A percentile compares a stretch with the other conserved stretches of the same genome.
Evolutionary conservation across 2,329 filamentous ascomycete genomes (phyloP).

Genomic region (Colletotrichum destructivum): DNA sequence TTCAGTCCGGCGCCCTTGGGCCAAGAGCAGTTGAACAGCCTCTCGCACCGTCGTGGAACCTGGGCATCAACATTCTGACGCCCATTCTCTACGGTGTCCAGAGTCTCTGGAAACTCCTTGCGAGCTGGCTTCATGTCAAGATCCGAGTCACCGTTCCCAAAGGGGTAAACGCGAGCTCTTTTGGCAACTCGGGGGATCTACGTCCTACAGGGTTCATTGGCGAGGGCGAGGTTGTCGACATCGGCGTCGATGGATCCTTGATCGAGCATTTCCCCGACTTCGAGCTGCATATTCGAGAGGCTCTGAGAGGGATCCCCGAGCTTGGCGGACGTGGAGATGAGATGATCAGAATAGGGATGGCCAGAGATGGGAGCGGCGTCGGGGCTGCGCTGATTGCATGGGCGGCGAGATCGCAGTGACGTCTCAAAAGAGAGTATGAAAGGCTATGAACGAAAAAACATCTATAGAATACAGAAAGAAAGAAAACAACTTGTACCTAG

Average conservation of each 20-base stretch:
- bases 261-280: conserved; percentile 82
- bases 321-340: conserved; percentile 74
- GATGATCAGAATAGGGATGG: conserved; percentile 78
- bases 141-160: not conserved
- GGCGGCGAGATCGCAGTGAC: conserved; percentile 30
- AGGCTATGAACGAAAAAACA: not conserved
- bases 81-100: conserved; percentile 20
- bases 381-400: conserved; percentile 79
- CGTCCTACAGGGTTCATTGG: conserved; percentile 33
- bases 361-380: conserved; percentile 81
- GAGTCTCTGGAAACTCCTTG: conserved; percentile 14
- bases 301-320: conserved; percentile 72
- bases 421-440: not conserved
- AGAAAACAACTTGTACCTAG: too few relatives aligned
- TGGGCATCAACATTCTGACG: conserved; percentile 13
- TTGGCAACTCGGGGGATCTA: not conserved
- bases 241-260: conserved; percentile 80
- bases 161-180: not conserved
- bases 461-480: not conserved
- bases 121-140: conserved; percentile 18
- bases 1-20: conserved; percentile 43
- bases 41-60: not conserved
- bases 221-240: conserved; percentile 67
- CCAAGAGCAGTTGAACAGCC: not conserved
- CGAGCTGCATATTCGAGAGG: conserved; percentile 75